Evolutionary conservation across 352 stramenopile genomes (phyloP), one percentile per base, ranked within the genome.

Genomic region (Phytophthora ohioensis): DNA sequence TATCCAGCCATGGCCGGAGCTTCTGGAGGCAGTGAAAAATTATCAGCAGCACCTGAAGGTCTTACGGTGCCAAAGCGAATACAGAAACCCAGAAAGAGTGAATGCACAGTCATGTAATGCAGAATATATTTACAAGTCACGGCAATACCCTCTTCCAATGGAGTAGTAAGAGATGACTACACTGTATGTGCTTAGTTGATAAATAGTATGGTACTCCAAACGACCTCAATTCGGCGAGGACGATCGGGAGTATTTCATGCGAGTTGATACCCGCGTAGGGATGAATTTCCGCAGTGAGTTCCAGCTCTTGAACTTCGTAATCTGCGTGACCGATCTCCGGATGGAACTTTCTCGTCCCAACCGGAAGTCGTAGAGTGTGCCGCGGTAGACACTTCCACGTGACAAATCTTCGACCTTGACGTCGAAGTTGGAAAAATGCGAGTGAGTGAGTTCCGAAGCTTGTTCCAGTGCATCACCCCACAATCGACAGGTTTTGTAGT

Each of bases 381-480:
- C 81, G 21, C 83, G 82, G 62, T 91, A 94, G 55, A 91, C 79
- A 46, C 84, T 94, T 39, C 60, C 57, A 45, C 86, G 82, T 8
- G 86, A 74, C 41, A 94, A 73, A 11, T 91, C 64, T 39, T 91
- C 71, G 4, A 89, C 84, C 41, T 88, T 87, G 56, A 92, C 57
- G 21, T 87, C 79, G 36, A 92, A 90, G 9, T 67, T 78, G n/a
- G 68, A 63, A 38, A 94, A 91, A 60, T 94, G 81, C 12, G 80
- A 67, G 34, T 82, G 71, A 3, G 86, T 94, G 21, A 91, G 72
- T 39, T 87, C 82, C 0, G 72, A 65, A 5, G 86, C 86, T 27
- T 88, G 78, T 57, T 91, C 82, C 2, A 94, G 70, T 9, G 81
- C 79, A 3, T 83, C 55, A 34, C 76, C 64, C 86, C 86, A 94